Conservation (phyloP, 306 rosid species). For the Cicer chorassanicum region DNA sequence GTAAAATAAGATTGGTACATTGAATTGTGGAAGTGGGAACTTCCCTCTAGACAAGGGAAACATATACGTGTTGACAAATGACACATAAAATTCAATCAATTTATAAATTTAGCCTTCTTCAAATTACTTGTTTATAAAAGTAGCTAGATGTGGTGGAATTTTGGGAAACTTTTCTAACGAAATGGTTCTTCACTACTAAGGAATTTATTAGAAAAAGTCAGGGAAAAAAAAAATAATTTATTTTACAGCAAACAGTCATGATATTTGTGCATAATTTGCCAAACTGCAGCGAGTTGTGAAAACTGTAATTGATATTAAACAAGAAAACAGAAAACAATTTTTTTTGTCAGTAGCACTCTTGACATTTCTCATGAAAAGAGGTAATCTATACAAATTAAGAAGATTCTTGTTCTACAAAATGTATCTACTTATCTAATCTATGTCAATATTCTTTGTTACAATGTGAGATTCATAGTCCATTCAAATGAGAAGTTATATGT, state of each 20-base stretch:
- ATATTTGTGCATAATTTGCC: no score
- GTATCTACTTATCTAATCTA: neutral
- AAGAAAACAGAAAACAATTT: no score
- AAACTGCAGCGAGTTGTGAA: no score
- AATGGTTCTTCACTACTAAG: no score
- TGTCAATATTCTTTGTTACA: neutral
- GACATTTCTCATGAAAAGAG: no score
- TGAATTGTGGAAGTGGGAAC: neutral
- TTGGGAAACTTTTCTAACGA: neutral
- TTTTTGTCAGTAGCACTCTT: no score
- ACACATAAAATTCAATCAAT: neutral
- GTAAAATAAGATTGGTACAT: neutral
- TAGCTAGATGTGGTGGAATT: neutral
- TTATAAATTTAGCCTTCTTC: neutral
- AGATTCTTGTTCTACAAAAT: neutral
- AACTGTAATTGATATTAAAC: no score
- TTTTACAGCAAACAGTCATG: no score
- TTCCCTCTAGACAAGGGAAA: slow-evolving; percentile 1
- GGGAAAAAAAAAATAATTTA: no score
- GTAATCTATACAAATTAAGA: neutral
- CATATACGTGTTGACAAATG: neutral
- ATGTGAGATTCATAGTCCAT: neutral
- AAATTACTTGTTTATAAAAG: neutral
- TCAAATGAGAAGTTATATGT: neutral
- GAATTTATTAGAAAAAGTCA: no score